Conservation (phyloP, 73 alveolate species). For the Breviolum minutum region DNA sequence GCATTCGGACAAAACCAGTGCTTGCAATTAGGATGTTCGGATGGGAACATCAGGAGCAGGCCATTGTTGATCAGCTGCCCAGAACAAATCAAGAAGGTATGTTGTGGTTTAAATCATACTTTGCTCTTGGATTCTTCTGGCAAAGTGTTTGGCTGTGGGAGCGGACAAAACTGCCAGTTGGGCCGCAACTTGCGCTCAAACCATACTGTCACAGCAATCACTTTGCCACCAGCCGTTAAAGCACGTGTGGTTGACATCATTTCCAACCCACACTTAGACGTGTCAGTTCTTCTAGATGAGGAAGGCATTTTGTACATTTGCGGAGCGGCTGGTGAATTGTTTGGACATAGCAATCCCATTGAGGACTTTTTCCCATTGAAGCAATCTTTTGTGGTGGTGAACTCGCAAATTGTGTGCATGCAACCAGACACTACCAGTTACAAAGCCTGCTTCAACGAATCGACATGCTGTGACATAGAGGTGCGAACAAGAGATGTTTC, state of each 20-base stretch:
- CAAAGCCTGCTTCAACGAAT: neutral
- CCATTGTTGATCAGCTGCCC: neutral
- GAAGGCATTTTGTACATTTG: neutral
- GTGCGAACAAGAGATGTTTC: neutral
- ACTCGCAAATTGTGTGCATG: neutral
- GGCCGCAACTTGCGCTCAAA: neutral
- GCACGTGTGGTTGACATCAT: neutral
- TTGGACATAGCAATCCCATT: neutral
- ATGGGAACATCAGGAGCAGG: neutral
- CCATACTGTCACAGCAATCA: neutral
- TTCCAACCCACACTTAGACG: neutral
- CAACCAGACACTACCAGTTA: neutral
- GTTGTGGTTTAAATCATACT: neutral
- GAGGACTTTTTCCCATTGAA: constrained; percentile 24
- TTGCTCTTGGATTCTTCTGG: neutral
- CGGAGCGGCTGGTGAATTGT: constrained; percentile 17
- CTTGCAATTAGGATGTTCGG: neutral
- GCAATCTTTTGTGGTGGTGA: neutral
- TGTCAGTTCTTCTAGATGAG: constrained; percentile 12
- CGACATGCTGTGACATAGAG: neutral
- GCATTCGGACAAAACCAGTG: neutral
- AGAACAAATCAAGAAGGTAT: neutral
- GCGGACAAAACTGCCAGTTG: neutral
- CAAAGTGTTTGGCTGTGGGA: neutral
- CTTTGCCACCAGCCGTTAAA: neutral